phyloP scores from a whole-genome alignment of 345 rosid species.

The Lagerstroemia speciosa region DNA sequence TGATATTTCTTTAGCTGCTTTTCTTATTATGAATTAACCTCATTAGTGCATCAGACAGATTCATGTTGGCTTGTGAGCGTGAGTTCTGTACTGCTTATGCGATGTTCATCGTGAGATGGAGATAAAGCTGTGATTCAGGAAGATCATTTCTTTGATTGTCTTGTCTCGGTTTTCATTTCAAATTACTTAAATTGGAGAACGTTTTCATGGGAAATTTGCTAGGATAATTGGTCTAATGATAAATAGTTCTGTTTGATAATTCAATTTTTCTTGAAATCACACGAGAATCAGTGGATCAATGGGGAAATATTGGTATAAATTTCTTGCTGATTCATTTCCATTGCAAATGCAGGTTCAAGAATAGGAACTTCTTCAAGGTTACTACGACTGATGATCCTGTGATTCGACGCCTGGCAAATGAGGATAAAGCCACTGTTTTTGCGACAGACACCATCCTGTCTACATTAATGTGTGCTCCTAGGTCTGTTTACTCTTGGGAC shows the following conservation, averaged over 20 bases:
- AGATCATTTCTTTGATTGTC: neutral
- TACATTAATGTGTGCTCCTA: conserved; percentile 79
- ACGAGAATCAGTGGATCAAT: neutral
- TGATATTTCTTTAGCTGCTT: neutral
- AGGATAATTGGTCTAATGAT: too few relatives aligned
- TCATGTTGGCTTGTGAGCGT: too few relatives aligned
- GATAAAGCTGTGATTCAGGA: neutral
- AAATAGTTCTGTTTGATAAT: neutral
- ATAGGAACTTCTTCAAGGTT: conserved; percentile 83
- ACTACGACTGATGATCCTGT: conserved; percentile 92
- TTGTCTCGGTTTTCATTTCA: neutral
- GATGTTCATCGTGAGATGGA: neutral
- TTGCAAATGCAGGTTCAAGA: conserved; percentile 40
- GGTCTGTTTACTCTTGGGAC: conserved; percentile 97
- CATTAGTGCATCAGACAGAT: neutral
- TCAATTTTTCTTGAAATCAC: too few relatives aligned
- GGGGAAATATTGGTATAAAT: neutral
- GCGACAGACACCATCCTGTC: conserved; percentile 81
- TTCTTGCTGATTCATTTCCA: conserved; percentile 1
- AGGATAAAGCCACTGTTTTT: conserved; percentile 88
- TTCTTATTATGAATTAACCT: neutral
- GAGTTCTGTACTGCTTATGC: neutral
- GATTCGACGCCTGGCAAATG: conserved; percentile 73
- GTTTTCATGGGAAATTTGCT: neutral
- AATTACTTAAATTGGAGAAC: neutral